These are phyloP conservation scores for Coemansia guatemalensis DNA, from an alignment of 192 early-diverging fungal species.

Conservation along the genomic window DNA sequence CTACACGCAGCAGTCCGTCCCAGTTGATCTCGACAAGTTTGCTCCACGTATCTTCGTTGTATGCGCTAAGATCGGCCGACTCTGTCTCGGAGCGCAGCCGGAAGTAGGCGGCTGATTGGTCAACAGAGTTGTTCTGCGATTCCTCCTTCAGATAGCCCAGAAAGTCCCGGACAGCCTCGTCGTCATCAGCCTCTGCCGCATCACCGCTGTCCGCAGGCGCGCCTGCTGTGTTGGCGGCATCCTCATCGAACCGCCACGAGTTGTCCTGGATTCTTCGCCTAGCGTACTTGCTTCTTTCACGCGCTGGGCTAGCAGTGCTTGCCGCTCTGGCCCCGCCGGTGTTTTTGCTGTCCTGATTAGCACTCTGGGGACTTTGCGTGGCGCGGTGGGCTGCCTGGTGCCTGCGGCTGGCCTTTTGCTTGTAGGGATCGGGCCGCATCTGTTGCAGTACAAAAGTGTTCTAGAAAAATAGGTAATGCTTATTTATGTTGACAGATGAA, in stretches of 20 bases:
- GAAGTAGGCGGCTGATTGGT: slow-evolving; percentile 35
- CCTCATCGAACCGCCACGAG: slow-evolving; percentile 23
- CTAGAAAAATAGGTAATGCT: background rate
- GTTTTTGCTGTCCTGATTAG: background rate
- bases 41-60: slow-evolving; percentile 18
- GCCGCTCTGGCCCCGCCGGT: background rate
- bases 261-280: slow-evolving; percentile 29
- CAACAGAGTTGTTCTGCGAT: slow-evolving; percentile 8
- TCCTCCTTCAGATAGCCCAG: slow-evolving; percentile 30
- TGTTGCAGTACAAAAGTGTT: background rate
- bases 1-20: slow-evolving; percentile 11
- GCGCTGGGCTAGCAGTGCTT: background rate
- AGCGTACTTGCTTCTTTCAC: slow-evolving; percentile 9
- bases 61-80: slow-evolving; percentile 12
- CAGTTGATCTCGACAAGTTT: slow-evolving; percentile 18
- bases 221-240: slow-evolving; percentile 2
- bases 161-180: slow-evolving; percentile 25
- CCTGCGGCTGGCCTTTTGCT: slow-evolving; percentile 50
- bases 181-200: slow-evolving; percentile 18
- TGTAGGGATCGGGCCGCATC: slow-evolving; percentile 50
- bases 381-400: slow-evolving; percentile 24
- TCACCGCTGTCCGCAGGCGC: background rate
- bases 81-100: slow-evolving; percentile 29
- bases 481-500: no score
- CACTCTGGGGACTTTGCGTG: slow-evolving; percentile 1